phyloP scores from a whole-genome alignment of 2,329 filamentous ascomycete genomes.

The Talaromyces sp. region DNA sequence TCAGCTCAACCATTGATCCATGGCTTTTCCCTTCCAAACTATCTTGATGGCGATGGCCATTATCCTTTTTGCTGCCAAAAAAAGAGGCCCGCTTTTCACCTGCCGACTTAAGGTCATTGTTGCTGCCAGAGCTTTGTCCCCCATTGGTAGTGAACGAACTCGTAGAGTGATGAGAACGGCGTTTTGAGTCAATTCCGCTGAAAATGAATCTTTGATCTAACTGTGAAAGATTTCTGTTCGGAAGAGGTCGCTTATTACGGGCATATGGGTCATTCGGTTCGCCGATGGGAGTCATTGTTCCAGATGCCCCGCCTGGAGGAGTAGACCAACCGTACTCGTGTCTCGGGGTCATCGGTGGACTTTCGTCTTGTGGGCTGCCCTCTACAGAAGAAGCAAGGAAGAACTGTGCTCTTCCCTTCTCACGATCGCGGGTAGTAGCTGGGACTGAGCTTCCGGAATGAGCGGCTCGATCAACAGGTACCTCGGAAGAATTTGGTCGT shows the following conservation, averaged over 20 bases:
- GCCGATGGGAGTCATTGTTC: slow-evolving; percentile 72
- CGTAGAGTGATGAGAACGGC: slow-evolving; percentile 50
- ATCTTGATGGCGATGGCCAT: slow-evolving; percentile 30
- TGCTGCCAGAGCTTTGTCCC: background rate
- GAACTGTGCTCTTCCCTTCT: slow-evolving; percentile 49
- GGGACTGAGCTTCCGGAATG: slow-evolving; percentile 40
- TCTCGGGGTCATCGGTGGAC: slow-evolving; percentile 57
- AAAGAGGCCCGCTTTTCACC: slow-evolving; percentile 52
- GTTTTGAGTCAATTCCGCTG: slow-evolving; percentile 64
- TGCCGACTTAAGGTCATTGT: slow-evolving; percentile 1
- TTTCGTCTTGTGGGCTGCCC: slow-evolving; percentile 53
- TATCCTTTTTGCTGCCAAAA: slow-evolving; percentile 49
- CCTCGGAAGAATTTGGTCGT: slow-evolving; percentile 37
- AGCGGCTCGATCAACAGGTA: slow-evolving; percentile 39
- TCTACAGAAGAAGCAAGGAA: slow-evolving; percentile 51
- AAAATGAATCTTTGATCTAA: slow-evolving; percentile 84
- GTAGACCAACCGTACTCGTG: slow-evolving; percentile 43
- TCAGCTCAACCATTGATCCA: slow-evolving; percentile 88
- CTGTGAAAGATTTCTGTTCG: slow-evolving; percentile 58
- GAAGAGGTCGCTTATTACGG: slow-evolving; percentile 70
- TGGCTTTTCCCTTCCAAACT: slow-evolving; percentile 50
- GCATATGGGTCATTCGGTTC: slow-evolving; percentile 82
- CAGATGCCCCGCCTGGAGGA: slow-evolving; percentile 54
- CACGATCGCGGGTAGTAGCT: slow-evolving; percentile 36
- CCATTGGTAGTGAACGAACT: background rate